A percentile compares a stretch with the other conserved stretches of the same genome.
Evolutionary conservation across 192 early-diverging fungal genomes (phyloP).

Genomic region (Dimargaris cristalligena): DNA sequence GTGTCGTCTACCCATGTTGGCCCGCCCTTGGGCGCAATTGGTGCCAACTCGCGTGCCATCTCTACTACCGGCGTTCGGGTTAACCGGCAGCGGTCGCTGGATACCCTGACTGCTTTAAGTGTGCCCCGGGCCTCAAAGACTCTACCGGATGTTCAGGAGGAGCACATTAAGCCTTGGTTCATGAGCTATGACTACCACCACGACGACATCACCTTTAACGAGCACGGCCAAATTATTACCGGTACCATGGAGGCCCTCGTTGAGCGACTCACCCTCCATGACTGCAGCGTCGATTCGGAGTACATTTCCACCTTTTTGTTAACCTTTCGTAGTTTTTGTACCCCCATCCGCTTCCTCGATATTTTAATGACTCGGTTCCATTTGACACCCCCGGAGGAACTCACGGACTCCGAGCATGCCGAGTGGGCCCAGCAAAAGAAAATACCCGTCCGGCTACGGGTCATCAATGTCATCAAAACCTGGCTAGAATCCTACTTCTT

Average conservation of each 20-base stretch:
- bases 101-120: not conserved
- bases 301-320: slow-evolving; percentile 62
- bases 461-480: slow-evolving; percentile 58
- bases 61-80: not conserved
- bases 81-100: slow-evolving; percentile 6
- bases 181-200: slow-evolving; percentile 34
- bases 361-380: slow-evolving; percentile 49
- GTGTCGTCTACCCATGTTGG: no score
- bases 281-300: slow-evolving; percentile 33
- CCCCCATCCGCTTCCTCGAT: slow-evolving; percentile 40
- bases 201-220: slow-evolving; percentile 41
- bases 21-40: not conserved
- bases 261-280: slow-evolving; percentile 54
- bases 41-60: not conserved
- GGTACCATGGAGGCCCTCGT: slow-evolving; percentile 50
- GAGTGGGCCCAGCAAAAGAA: slow-evolving; percentile 44
- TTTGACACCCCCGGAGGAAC: slow-evolving; percentile 29
- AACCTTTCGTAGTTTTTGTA: slow-evolving; percentile 72
- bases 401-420: slow-evolving; percentile 32
- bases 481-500: slow-evolving; percentile 70
- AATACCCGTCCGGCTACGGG: slow-evolving; percentile 46
- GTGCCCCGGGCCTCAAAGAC: not conserved
- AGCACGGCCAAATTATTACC: slow-evolving; percentile 54
- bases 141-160: not conserved
- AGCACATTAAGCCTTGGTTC: slow-evolving; percentile 25